Evolutionary conservation across 1,284 basidiomycete genomes (phyloP).

Genomic region (Cutaneotrichosporon sp.): DNA sequence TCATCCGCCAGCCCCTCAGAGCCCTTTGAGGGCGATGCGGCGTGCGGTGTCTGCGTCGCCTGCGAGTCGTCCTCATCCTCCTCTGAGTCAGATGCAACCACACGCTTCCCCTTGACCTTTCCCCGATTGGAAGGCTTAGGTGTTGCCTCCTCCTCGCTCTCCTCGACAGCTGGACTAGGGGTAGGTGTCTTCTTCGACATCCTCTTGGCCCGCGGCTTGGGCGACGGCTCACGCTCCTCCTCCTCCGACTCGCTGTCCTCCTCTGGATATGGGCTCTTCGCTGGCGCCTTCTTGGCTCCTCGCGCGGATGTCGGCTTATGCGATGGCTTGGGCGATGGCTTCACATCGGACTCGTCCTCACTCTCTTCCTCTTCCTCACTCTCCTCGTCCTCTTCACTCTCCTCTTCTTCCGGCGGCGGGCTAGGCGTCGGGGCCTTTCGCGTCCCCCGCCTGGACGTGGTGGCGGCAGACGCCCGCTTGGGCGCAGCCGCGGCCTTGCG

Average conservation of each 20-base stretch:
- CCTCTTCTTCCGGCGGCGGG: conserved; percentile 13
- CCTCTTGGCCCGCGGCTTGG: not conserved
- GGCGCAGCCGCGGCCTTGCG: not conserved
- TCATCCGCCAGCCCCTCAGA: no score
- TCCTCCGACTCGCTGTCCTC: conserved; percentile 13
- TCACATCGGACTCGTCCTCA: conserved; percentile 16
- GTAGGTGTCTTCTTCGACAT: not conserved
- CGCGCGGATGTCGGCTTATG: no score
- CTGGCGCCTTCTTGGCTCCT: no score
- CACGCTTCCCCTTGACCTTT: conserved; percentile 12
- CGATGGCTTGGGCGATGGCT: not conserved
- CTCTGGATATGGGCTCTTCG: no score
- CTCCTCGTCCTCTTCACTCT: conserved; percentile 16
- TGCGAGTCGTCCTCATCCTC: not conserved
- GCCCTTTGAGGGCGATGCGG: not conserved
- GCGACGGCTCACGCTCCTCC: conserved; percentile 1
- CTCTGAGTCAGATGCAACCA: conserved; percentile 13
- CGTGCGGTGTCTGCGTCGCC: not conserved
- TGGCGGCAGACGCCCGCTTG: not conserved
- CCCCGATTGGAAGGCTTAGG: conserved; percentile 1
- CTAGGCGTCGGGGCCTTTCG: conserved; percentile 2
- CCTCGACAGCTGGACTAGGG: not conserved
- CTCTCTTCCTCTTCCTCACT: conserved; percentile 11
- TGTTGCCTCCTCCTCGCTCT: conserved; percentile 3
- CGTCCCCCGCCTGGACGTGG: no score